These are phyloP conservation scores for Lichtheimia corymbifera DNA, from an alignment of 371 early-diverging fungal species.

Conservation along the genomic window DNA sequence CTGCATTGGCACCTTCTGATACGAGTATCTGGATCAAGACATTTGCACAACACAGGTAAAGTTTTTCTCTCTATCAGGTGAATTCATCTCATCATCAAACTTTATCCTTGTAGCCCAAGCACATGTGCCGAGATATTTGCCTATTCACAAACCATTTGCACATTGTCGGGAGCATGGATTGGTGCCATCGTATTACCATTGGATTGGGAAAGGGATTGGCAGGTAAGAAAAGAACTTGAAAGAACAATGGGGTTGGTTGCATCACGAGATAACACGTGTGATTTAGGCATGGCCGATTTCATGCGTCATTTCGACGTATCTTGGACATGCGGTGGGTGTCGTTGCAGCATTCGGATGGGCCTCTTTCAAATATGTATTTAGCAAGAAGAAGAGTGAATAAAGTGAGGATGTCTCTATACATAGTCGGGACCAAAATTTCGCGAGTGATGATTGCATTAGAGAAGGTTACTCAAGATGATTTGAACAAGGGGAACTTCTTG, in stretches of 20 bases:
- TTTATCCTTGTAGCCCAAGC: conserved; percentile 27
- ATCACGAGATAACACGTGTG: not conserved
- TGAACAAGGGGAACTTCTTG: no score
- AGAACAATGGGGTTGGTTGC: not conserved
- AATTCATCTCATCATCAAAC: not conserved
- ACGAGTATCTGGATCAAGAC: conserved; percentile 33
- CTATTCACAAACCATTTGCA: conserved; percentile 43
- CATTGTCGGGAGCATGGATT: conserved; percentile 52
- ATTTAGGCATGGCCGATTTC: conserved; percentile 49
- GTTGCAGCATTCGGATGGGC: conserved; percentile 46
- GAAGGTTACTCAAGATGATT: no score
- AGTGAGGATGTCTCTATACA: no score
- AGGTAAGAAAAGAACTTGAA: conserved; percentile 18
- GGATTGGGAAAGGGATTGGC: conserved; percentile 58
- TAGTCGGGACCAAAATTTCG: no score
- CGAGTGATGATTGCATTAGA: no score
- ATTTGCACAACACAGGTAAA: conserved; percentile 46
- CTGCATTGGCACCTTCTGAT: conserved; percentile 20
- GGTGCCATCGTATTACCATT: conserved; percentile 53
- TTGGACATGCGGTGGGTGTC: conserved; percentile 49
- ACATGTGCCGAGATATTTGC: conserved; percentile 44
- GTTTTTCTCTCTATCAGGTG: no score
- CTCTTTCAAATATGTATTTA: conserved; percentile 35
- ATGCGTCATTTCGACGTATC: conserved; percentile 47
- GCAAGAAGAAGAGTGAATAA: conserved; percentile 48